A percentile compares a stretch with the other conserved stretches of the same genome.
phyloP scores from a whole-genome alignment of 1,139 yeast species.

The Yamadazyma spencermartinsiae region DNA sequence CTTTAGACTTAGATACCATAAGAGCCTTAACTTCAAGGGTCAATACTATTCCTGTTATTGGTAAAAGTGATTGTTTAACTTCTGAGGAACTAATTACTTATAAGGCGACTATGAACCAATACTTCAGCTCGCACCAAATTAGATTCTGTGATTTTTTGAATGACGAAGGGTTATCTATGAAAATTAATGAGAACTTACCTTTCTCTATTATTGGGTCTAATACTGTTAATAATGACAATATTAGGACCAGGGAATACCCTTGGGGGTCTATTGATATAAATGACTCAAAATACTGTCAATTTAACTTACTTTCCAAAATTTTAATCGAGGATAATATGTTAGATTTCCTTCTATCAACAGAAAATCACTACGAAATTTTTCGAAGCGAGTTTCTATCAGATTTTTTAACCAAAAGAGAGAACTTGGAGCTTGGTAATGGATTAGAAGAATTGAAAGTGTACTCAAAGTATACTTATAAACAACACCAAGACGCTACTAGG shows the following conservation, averaged over 20 bases:
- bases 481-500: constrained; percentile 38
- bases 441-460: constrained; percentile 22
- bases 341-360: constrained; percentile 59
- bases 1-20: constrained; percentile 70
- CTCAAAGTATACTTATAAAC: constrained; percentile 35
- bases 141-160: constrained; percentile 56
- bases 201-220: constrained; percentile 61
- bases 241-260: constrained; percentile 64
- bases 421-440: constrained; percentile 7
- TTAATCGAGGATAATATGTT: constrained; percentile 56
- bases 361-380: constrained; percentile 55
- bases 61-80: constrained; percentile 73
- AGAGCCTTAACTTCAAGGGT: constrained; percentile 62
- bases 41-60: constrained; percentile 73
- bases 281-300: constrained; percentile 67
- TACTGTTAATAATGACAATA: constrained; percentile 35
- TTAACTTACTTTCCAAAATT: constrained; percentile 49
- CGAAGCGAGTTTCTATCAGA: constrained; percentile 44
- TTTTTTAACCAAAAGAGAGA: constrained; percentile 15
- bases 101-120: constrained; percentile 45
- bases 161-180: constrained; percentile 35
- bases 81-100: constrained; percentile 36
- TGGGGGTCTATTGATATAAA: constrained; percentile 81
- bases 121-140: constrained; percentile 51
- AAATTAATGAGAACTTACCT: constrained; percentile 47